Percentiles rank a stretch among this genome's conserved stretches.
These are phyloP conservation scores for Paramecium caudatum DNA, from an alignment of 73 alveolate genomes.

Conservation along the genomic window DNA sequence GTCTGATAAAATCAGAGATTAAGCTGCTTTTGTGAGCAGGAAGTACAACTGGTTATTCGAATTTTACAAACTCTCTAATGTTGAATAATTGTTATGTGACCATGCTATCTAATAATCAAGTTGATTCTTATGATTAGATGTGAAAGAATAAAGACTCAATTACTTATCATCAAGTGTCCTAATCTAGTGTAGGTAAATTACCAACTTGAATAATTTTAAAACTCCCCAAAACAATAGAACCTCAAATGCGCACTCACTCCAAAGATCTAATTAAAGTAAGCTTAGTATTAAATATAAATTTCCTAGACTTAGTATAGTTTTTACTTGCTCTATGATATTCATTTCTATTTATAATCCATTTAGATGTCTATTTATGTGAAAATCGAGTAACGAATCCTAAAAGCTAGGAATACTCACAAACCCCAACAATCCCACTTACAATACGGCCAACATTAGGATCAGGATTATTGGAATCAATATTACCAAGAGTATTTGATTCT, in stretches of 20 bases:
- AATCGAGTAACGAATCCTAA: constrained; percentile 56
- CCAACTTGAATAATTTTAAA: constrained; percentile 62
- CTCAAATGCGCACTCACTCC: constrained; percentile 71
- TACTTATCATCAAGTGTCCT: constrained; percentile 56
- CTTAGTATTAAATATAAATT: constrained; percentile 60
- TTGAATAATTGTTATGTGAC: constrained; percentile 17
- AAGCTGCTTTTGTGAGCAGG: constrained; percentile 43
- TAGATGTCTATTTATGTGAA: constrained; percentile 62
- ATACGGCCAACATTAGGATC: constrained; percentile 54
- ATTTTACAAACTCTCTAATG: neutral
- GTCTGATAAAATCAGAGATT: constrained; percentile 44
- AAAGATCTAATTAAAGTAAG: constrained; percentile 64
- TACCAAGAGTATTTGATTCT: constrained; percentile 58
- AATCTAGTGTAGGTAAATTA: neutral
- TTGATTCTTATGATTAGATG: neutral
- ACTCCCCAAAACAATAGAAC: constrained; percentile 65
- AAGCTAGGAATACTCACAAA: constrained; percentile 67
- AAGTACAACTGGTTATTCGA: neutral
- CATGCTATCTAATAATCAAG: constrained; percentile 56
- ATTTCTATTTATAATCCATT: constrained; percentile 56
- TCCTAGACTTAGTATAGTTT: neutral
- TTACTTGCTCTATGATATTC: constrained; percentile 66
- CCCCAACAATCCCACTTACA: constrained; percentile 61
- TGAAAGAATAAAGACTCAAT: constrained; percentile 38
- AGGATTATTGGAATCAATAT: constrained; percentile 62